These are phyloP conservation scores for Pholiota conissans DNA, from an alignment of 768 basidiomycete genomes.

Conservation along the genomic window DNA sequence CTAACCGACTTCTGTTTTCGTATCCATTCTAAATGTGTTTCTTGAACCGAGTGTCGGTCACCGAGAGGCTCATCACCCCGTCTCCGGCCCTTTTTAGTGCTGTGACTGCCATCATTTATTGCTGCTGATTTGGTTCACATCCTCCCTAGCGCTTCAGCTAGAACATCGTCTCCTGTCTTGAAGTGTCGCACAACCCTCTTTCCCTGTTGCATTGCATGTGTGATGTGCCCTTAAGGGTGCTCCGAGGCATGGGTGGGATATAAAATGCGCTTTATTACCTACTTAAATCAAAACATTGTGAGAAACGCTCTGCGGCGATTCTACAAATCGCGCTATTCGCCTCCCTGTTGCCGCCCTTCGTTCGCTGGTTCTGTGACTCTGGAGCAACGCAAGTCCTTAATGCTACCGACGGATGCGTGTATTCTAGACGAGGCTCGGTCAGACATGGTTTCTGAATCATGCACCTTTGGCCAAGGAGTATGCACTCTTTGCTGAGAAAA, in stretches of 20 bases:
- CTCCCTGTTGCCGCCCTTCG: not conserved
- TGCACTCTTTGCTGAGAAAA: not conserved
- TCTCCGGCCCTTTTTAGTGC: constrained; percentile 3
- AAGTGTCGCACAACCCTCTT: not conserved
- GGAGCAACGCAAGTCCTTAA: not conserved
- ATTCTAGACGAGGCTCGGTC: not conserved
- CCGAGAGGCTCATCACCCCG: constrained; percentile 2
- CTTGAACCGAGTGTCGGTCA: constrained; percentile 5
- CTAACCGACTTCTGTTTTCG: not conserved
- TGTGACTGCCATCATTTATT: constrained; percentile 2
- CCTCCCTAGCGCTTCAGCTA: not conserved
- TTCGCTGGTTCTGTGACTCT: not conserved
- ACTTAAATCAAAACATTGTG: not conserved
- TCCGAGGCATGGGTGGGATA: not conserved
- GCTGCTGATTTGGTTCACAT: not conserved
- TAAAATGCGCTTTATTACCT: not conserved
- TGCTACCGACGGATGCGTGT: not conserved
- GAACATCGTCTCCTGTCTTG: not conserved
- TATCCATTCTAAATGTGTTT: not conserved
- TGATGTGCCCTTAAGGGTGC: not conserved
- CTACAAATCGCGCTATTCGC: not conserved
- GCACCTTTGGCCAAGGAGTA: not conserved
- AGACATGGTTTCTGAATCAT: not conserved
- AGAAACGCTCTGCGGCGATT: not conserved
- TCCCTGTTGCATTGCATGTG: not conserved